These are phyloP conservation scores for Ceratobasidium sp. DNA, from an alignment of 1,284 basidiomycete species.

Conservation along the genomic window DNA sequence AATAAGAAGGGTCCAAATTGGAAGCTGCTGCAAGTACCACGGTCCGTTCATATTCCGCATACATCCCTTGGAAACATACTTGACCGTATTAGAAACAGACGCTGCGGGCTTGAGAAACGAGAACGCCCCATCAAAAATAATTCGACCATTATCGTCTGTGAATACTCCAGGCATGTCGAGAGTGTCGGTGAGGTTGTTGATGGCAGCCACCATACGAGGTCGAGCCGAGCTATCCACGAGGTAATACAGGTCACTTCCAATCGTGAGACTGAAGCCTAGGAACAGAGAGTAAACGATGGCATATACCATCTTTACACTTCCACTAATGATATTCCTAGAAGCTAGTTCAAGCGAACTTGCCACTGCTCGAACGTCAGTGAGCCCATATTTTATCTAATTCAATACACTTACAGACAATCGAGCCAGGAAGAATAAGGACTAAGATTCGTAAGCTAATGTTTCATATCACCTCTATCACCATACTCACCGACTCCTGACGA, in stretches of 20 bases:
- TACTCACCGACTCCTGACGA: conserved; percentile 70
- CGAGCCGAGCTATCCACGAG: conserved; percentile 68
- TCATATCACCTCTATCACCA: not conserved
- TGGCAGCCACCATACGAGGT: conserved; percentile 66
- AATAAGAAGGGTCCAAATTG: conserved; percentile 77
- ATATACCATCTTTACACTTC: conserved; percentile 87
- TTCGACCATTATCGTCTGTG: conserved; percentile 11
- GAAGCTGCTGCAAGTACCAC: conserved; percentile 84
- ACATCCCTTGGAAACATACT: conserved; percentile 61
- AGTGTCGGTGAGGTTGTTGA: conserved; percentile 49
- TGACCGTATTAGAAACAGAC: conserved; percentile 8
- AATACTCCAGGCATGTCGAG: conserved; percentile 27
- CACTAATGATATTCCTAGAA: conserved; percentile 80
- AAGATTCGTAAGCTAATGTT: conserved; percentile 60
- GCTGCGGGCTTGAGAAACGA: conserved; percentile 30
- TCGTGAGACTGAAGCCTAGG: conserved; percentile 84
- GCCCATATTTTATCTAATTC: conserved; percentile 57
- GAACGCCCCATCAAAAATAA: conserved; percentile 31
- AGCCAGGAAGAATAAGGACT: conserved; percentile 75
- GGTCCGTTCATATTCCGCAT: conserved; percentile 69
- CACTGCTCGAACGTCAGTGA: conserved; percentile 84
- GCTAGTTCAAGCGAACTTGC: conserved; percentile 86
- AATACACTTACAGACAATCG: conserved; percentile 70
- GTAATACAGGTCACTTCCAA: conserved; percentile 75
- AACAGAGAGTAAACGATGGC: conserved; percentile 79